These are phyloP conservation scores for Monilinia aucupariae DNA, from an alignment of 2,329 filamentous ascomycete species.

Conservation along the genomic window DNA sequence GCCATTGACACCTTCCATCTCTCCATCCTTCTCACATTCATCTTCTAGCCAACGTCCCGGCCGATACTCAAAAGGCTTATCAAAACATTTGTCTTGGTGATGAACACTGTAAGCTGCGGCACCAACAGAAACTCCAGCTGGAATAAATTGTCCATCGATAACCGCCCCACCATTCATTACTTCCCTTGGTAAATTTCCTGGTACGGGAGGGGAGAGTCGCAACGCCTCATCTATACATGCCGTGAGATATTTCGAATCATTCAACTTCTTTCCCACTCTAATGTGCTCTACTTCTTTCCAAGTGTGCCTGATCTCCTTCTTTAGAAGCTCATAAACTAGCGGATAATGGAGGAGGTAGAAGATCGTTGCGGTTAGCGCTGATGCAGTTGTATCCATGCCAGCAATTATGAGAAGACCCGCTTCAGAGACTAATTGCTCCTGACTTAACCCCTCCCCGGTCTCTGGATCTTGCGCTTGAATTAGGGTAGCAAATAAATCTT, in stretches of 20 bases:
- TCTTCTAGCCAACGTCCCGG: not conserved
- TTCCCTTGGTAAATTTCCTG: constrained; percentile 23
- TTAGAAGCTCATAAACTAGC: not conserved
- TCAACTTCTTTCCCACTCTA: constrained; percentile 24
- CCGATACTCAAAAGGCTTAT: not conserved
- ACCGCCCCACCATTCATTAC: constrained; percentile 21
- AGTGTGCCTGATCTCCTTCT: not conserved
- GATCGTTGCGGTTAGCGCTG: not conserved
- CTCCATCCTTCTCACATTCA: not conserved
- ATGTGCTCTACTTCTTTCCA: not conserved
- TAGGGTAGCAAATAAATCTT: constrained; percentile 3
- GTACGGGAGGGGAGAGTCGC: constrained; percentile 26
- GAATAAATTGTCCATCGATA: constrained; percentile 31
- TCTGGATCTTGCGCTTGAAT: not conserved
- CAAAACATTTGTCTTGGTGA: not conserved
- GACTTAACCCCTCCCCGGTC: not conserved
- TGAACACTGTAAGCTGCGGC: constrained; percentile 37
- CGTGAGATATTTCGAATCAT: constrained; percentile 37
- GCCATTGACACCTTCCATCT: not conserved
- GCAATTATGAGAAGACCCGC: constrained; percentile 3
- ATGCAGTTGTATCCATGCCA: constrained; percentile 1
- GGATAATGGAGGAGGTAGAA: constrained; percentile 10
- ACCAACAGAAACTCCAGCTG: constrained; percentile 40
- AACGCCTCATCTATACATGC: constrained; percentile 38
- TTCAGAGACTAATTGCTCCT: not conserved